Conservation (phyloP, 2,329 filamentous ascomycete genomes). For the Ascochyta koolunga region DNA sequence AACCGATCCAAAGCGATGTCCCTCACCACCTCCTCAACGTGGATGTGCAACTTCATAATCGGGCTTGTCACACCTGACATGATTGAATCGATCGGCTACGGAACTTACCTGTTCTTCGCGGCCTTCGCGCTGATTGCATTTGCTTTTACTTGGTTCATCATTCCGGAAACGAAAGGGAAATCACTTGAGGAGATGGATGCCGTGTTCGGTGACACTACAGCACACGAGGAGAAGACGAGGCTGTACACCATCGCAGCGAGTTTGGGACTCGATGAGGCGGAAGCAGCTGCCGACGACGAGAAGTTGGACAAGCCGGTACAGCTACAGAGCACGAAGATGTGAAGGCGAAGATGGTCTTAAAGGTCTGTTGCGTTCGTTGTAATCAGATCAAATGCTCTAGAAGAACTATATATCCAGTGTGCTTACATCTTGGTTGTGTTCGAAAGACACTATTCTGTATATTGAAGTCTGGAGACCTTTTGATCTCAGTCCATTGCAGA, state of each 20-base stretch:
- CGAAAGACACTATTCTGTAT: too few species aligned
- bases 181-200: constrained; percentile 80
- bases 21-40: constrained; percentile 75
- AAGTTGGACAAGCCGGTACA: constrained; percentile 17
- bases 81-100: constrained; percentile 64
- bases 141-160: constrained; percentile 59
- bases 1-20: constrained; percentile 72
- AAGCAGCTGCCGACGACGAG: constrained; percentile 21
- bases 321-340: constrained; percentile 7
- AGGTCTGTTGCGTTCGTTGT: too few species aligned
- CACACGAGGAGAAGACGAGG: constrained; percentile 54
- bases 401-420: too few species aligned
- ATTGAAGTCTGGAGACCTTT: too few species aligned
- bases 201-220: constrained; percentile 82
- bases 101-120: constrained; percentile 59
- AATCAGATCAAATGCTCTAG: too few species aligned
- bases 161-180: constrained; percentile 77
- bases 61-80: constrained; percentile 72
- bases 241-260: constrained; percentile 27
- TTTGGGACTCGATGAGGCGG: constrained; percentile 24
- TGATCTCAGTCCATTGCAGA: too few species aligned
- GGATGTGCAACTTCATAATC: constrained; percentile 78
- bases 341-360: too few species aligned
- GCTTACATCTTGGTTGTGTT: too few species aligned
- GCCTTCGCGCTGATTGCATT: constrained; percentile 55